Evolutionary conservation across 1,284 basidiomycete species (phyloP), one percentile per base, ranked within the genome.

Genomic region (Trichosporon ovoides): DNA sequence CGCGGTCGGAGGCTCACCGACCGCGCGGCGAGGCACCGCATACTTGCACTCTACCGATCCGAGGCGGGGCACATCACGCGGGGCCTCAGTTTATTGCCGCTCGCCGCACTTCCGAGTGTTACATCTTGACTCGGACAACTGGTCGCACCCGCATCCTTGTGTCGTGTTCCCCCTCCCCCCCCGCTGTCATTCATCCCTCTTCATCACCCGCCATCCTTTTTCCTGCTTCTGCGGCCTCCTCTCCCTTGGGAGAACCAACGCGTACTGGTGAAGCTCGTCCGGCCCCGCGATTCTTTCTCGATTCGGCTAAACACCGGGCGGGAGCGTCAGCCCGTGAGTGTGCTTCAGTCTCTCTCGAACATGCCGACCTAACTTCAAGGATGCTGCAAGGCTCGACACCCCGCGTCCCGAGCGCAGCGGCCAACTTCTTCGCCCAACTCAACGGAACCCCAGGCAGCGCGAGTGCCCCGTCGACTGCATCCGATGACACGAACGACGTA

Each of bases 311-410:
- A 48, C 43, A 31, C 24, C 12, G 43, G 28, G 43, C 43, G 43
- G 43, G 22, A 48, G 43, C 43, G 28, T 48, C 43, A 48, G 43
- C 28, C 43, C 43, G 43, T 48, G 19, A 14, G 43, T 48, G 7
- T 46, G 43, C 24, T 14, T 13, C 35, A 37, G 3, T 19, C 5
- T 14, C 43, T 22, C 13, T 24, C 2, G 22, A 14, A 37, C 35
- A 13, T 5, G 12, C 28, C 43, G 9, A 20, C 43, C 28, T 16
- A 28, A 22, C 43, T 37, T 22, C 9, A 22, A 48, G 43, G 43
- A 48, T 48, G 43, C 43, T 48, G 43, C 43, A 48, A 48, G 43
- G 43, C 43, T 48, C 43, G n/a, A 48, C 43, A 5, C 43, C 43
- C 24, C 43, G 43, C 43, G 43, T 48, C 43, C 28, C 43, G 24